Evolutionary conservation across 345 rosid species (phyloP).

Genomic region (Salix purpurea): DNA sequence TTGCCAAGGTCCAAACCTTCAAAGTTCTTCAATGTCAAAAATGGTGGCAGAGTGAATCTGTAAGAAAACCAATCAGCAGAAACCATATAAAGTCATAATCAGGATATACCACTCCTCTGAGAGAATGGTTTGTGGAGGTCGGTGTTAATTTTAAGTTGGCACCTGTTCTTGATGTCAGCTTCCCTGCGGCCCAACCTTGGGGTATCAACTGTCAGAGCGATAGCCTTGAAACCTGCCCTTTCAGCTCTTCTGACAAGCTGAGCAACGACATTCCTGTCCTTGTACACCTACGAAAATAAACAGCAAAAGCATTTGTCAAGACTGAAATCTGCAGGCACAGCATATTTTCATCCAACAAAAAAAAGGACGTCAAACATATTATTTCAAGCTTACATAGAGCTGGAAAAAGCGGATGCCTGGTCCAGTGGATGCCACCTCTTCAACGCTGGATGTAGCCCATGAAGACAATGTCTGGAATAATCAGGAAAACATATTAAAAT

Average conservation of each 20-base stretch:
- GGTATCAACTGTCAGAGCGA: conserved; percentile 89
- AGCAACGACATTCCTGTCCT: conserved; percentile 71
- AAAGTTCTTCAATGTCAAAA: conserved; percentile 77
- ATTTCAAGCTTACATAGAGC: conserved; percentile 63
- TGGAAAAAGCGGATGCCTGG: conserved; percentile 93
- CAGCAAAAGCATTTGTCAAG: background rate
- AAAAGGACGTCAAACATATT: background rate
- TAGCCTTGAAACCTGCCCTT: conserved; percentile 87
- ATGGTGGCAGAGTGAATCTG: conserved; percentile 71
- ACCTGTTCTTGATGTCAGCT: conserved; percentile 95
- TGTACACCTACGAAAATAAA: conserved; percentile 46
- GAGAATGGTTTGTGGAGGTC: background rate
- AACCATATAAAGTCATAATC: background rate
- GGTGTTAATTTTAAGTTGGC: background rate
- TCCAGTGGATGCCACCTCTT: conserved; percentile 90
- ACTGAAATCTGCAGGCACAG: background rate
- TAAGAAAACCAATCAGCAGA: conserved; percentile 1
- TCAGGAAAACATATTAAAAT: background rate
- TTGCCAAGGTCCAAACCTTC: conserved; percentile 80
- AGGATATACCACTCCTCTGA: background rate
- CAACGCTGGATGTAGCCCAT: conserved; percentile 93
- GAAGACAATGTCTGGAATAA: conserved; percentile 73
- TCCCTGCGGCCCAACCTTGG: conserved; percentile 97
- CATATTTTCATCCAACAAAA: background rate
- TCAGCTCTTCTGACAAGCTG: conserved; percentile 92